These are phyloP conservation scores for Sclerotinia nivalis DNA, from an alignment of 2,329 filamentous ascomycete genomes.

Conservation along the genomic window DNA sequence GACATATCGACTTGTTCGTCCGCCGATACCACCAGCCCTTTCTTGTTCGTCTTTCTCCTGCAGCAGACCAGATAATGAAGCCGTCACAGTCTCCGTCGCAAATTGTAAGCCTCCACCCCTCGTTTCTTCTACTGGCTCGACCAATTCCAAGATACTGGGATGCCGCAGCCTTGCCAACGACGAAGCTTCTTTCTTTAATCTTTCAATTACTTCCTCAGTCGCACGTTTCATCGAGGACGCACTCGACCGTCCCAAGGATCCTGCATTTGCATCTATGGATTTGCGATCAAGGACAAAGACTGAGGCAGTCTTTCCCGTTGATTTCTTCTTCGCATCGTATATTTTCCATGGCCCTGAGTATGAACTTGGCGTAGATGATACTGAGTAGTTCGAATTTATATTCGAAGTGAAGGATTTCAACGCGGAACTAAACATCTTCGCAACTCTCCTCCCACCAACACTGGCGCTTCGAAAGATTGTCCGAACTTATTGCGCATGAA, in stretches of 20 bases:
- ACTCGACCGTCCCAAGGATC: conserved; percentile 61
- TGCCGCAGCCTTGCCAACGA: conserved; percentile 86
- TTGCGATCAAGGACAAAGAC: conserved; percentile 96
- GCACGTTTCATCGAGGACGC: conserved; percentile 73
- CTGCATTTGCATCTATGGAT: conserved; percentile 69
- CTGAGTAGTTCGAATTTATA: conserved; percentile 87
- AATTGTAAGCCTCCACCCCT: conserved; percentile 91
- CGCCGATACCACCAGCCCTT: conserved; percentile 63
- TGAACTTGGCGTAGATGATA: conserved; percentile 74
- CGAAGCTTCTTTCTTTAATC: conserved; percentile 87
- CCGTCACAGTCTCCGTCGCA: conserved; percentile 87
- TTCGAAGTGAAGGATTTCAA: conserved; percentile 93
- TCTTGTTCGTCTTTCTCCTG: conserved; percentile 90
- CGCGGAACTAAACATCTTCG: conserved; percentile 55
- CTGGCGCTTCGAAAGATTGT: conserved; percentile 3
- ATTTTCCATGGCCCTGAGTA: conserved; percentile 94
- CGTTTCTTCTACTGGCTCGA: conserved; percentile 94
- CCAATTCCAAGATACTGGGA: conserved; percentile 86
- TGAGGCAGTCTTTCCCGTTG: conserved; percentile 82
- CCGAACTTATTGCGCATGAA: conserved; percentile 13
- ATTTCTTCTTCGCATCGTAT: conserved; percentile 96
- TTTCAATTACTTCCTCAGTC: conserved; percentile 86
- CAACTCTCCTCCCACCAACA: conserved; percentile 25
- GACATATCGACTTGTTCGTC: conserved; percentile 75
- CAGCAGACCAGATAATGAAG: conserved; percentile 79